Percentiles rank a stretch among this genome's conserved stretches.
These are phyloP conservation scores for Crucibulum laeve DNA, from an alignment of 768 basidiomycete species.

Conservation along the genomic window DNA sequence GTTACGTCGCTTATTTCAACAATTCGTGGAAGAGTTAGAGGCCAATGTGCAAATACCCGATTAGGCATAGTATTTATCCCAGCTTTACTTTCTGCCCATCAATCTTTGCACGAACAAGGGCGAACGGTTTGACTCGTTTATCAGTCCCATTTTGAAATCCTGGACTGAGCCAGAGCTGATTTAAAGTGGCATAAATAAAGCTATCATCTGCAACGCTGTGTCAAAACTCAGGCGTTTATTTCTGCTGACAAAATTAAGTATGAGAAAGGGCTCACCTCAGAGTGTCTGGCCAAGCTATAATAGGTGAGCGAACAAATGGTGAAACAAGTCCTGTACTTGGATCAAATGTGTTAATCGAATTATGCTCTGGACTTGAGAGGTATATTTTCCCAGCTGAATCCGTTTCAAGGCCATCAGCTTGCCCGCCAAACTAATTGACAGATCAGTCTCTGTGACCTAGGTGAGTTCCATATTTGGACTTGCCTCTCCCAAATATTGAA, in stretches of 20 bases:
- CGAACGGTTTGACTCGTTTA: slow-evolving; percentile 10
- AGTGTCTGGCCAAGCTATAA: slow-evolving; percentile 12
- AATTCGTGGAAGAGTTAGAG: too few species aligned
- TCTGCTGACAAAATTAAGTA: background rate
- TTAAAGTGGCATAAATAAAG: slow-evolving; percentile 10
- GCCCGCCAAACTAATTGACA: slow-evolving; percentile 8
- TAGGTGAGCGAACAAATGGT: slow-evolving; percentile 11
- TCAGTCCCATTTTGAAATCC: slow-evolving; percentile 12
- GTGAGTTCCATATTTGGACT: background rate
- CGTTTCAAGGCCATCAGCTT: slow-evolving; percentile 12
- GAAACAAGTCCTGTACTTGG: slow-evolving; percentile 9
- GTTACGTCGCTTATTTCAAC: too few species aligned
- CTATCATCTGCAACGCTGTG: slow-evolving; percentile 11
- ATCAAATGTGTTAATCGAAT: slow-evolving; percentile 11
- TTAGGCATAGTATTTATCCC: too few species aligned
- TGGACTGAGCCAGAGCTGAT: slow-evolving; percentile 10
- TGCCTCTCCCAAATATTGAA: slow-evolving; percentile 11
- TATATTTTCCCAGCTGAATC: slow-evolving; percentile 13
- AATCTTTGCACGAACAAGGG: slow-evolving; percentile 8
- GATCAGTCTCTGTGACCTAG: background rate
- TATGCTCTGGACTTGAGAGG: slow-evolving; percentile 11
- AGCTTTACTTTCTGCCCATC: slow-evolving; percentile 5
- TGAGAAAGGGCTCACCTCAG: slow-evolving; percentile 9
- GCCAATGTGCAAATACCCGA: too few species aligned
- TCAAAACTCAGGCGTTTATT: background rate